Conservation (phyloP, 164 flowering plant genomes). For the Piper longum region DNA sequence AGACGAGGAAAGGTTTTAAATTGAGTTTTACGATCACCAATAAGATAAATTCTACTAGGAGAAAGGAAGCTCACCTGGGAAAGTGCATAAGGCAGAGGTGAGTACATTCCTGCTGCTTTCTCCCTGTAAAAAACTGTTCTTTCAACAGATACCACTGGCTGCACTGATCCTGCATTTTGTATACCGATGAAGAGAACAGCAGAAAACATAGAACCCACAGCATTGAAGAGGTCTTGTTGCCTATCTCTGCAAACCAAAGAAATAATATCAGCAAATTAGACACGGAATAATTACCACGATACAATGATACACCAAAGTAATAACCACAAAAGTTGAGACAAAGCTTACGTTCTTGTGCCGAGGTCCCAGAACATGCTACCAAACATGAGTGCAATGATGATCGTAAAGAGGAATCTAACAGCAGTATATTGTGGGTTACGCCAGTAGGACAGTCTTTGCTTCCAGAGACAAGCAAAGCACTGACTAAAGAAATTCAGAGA, state of each 20-base stretch:
- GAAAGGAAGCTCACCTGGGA: slow-evolving; percentile 25
- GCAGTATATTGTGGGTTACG: slow-evolving; percentile 42
- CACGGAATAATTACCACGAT: not conserved
- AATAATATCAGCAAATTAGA: not conserved
- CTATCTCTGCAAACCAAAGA: slow-evolving; percentile 11
- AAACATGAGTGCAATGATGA: slow-evolving; percentile 30
- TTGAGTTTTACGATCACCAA: not conserved
- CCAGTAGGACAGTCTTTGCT: slow-evolving; percentile 41
- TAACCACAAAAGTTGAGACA: not conserved
- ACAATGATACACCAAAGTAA: not conserved
- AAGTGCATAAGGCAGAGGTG: slow-evolving; percentile 47
- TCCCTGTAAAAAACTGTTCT: slow-evolving; percentile 48
- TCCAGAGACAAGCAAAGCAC: slow-evolving; percentile 46
- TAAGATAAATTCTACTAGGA: not conserved
- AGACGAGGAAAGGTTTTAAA: not conserved
- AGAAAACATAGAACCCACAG: slow-evolving; percentile 53
- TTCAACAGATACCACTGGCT: slow-evolving; percentile 48
- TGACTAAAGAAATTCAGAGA: slow-evolving; percentile 33
- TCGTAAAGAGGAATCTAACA: slow-evolving; percentile 35
- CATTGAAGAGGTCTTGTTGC: slow-evolving; percentile 33
- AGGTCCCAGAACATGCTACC: slow-evolving; percentile 40
- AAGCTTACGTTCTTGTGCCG: slow-evolving; percentile 21
- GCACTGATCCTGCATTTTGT: slow-evolving; percentile 40
- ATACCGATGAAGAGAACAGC: slow-evolving; percentile 41
- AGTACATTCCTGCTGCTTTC: slow-evolving; percentile 53